Percentiles rank a stretch among this genome's conserved stretches.
These are phyloP conservation scores for Rugiboletus extremiorientalis DNA, from an alignment of 1,284 basidiomycete genomes.

Conservation along the genomic window DNA sequence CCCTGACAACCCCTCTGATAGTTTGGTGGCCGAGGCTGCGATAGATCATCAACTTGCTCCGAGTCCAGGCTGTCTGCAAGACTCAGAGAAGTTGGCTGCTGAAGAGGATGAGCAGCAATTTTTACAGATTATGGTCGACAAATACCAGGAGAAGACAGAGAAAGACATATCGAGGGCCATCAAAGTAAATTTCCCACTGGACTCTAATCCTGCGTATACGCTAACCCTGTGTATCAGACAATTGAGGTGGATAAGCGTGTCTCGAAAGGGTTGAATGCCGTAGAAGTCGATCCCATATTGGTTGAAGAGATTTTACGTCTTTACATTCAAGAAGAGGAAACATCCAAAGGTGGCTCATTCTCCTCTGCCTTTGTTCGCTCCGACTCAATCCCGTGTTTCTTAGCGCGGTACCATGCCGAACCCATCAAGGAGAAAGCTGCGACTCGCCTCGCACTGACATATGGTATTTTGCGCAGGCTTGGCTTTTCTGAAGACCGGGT, in stretches of 20 bases:
- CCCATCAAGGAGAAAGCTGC: constrained; percentile 73
- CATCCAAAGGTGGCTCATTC: constrained; percentile 9
- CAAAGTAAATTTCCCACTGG: constrained; percentile 38
- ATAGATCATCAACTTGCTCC: neutral
- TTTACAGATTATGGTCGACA: constrained; percentile 73
- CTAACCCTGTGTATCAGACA: no score
- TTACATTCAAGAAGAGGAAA: constrained; percentile 40
- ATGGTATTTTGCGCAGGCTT: constrained; percentile 81
- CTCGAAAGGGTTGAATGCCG: constrained; percentile 61
- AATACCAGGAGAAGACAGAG: constrained; percentile 85
- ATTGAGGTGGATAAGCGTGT: constrained; percentile 85
- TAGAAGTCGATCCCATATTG: constrained; percentile 64
- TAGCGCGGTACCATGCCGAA: constrained; percentile 43
- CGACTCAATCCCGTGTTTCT: constrained; percentile 4
- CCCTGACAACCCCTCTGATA: constrained; percentile 6
- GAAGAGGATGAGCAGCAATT: constrained; percentile 49
- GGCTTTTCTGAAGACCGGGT: constrained; percentile 77
- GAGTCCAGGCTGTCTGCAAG: constrained; percentile 6
- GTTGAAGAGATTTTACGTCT: constrained; percentile 62
- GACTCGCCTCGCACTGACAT: constrained; percentile 73
- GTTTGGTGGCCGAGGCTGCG: constrained; percentile 3
- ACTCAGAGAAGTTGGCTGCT: constrained; percentile 35
- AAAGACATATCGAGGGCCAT: constrained; percentile 77
- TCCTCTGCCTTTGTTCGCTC: neutral
- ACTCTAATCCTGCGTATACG: neutral